These are phyloP conservation scores for Sanghuangporus weigelae DNA, from an alignment of 1,284 basidiomycete species.

Conservation along the genomic window DNA sequence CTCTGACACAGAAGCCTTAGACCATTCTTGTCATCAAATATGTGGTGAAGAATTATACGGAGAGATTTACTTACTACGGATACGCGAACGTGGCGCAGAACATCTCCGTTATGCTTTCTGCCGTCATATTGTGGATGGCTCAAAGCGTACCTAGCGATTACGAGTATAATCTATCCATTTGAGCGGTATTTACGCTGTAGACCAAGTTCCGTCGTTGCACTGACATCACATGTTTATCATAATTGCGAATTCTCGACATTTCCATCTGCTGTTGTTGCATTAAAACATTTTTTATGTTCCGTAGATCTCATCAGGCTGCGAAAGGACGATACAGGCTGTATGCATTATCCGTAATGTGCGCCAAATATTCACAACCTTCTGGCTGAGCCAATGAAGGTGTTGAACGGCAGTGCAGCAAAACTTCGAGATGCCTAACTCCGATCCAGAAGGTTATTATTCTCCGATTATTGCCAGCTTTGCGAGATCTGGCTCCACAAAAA, in stretches of 20 bases:
- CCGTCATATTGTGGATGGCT: conserved; percentile 82
- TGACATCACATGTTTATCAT: neutral
- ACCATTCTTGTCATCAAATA: conserved; percentile 93
- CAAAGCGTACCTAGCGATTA: conserved; percentile 79
- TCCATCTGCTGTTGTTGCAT: neutral
- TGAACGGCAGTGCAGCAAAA: no score
- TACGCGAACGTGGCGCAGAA: conserved; percentile 94
- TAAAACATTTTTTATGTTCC: neutral
- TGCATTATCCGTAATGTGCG: no score
- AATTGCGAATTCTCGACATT: neutral
- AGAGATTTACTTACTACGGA: conserved; percentile 87
- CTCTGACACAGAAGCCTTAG: conserved; percentile 35
- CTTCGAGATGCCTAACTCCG: no score
- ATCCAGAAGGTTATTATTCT: no score
- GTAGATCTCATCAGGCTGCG: neutral
- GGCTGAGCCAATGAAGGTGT: no score
- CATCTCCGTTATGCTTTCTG: conserved; percentile 86
- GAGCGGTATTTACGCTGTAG: neutral
- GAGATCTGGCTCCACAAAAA: neutral
- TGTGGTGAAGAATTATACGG: conserved; percentile 65
- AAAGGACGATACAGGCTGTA: no score
- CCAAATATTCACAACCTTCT: no score
- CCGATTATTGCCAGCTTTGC: no score
- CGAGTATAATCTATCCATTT: conserved; percentile 79
- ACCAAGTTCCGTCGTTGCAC: neutral